A percentile compares a stretch with the other conserved stretches of the same genome.
Conservation (phyloP, 495 filamentous ascomycete species). For the Aspergillus kassunensis region DNA sequence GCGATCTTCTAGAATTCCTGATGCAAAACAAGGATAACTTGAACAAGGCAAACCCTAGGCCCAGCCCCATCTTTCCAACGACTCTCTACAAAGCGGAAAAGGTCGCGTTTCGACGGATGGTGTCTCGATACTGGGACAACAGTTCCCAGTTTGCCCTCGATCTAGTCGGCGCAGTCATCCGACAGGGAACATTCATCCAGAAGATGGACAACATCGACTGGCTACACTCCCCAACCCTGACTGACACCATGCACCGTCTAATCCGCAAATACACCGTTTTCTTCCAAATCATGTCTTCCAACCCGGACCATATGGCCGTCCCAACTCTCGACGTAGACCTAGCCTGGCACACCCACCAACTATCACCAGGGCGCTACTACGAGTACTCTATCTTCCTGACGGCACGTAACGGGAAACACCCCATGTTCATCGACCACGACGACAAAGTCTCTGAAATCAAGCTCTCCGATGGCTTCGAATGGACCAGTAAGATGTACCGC, state of each 20-base stretch:
- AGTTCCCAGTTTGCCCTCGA: slow-evolving; percentile 66
- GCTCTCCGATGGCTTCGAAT: slow-evolving; percentile 63
- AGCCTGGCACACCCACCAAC: slow-evolving; percentile 67
- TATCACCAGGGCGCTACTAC: slow-evolving; percentile 62
- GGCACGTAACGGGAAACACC: not conserved
- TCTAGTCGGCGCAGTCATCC: slow-evolving; percentile 72
- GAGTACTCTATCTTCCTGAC: slow-evolving; percentile 38
- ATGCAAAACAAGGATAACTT: slow-evolving; percentile 9
- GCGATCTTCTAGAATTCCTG: slow-evolving; percentile 15
- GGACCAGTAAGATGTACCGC: slow-evolving; percentile 69
- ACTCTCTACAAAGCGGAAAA: slow-evolving; percentile 28
- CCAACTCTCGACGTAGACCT: slow-evolving; percentile 88
- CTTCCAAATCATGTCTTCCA: slow-evolving; percentile 56
- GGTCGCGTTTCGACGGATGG: slow-evolving; percentile 64
- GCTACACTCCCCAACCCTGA: slow-evolving; percentile 63
- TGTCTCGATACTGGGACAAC: slow-evolving; percentile 79
- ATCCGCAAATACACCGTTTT: slow-evolving; percentile 69
- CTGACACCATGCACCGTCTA: slow-evolving; percentile 62
- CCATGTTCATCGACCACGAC: slow-evolving; percentile 74
- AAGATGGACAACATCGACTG: slow-evolving; percentile 81
- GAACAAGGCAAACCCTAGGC: slow-evolving; percentile 17
- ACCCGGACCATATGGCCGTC: slow-evolving; percentile 57
- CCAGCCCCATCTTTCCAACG: not conserved
- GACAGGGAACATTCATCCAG: slow-evolving; percentile 73
- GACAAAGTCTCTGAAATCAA: slow-evolving; percentile 70